Evolutionary conservation across 345 rosid genomes (phyloP).

Genomic region (Moricandia moricandioides): DNA sequence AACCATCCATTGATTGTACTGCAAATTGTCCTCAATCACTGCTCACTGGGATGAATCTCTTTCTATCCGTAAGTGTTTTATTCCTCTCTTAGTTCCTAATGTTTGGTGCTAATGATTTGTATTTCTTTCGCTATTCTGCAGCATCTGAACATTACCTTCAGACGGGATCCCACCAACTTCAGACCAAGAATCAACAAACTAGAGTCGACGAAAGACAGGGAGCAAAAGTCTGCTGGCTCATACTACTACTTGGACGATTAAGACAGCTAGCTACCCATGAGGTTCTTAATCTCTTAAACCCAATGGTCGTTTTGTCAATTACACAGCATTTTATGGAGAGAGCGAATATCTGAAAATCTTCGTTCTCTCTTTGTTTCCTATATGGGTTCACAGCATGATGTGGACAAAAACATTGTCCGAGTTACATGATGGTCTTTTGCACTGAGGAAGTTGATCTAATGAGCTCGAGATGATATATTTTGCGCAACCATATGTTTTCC

Average conservation of each 20-base stretch:
- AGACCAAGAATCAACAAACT: conserved; percentile 94
- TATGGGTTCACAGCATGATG: conserved; percentile 15
- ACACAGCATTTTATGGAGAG: not conserved
- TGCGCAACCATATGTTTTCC: not conserved
- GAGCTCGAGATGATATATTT: conserved; percentile 1
- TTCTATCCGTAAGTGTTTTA: conserved; percentile 72
- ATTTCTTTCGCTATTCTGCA: conserved; percentile 27
- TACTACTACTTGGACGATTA: conserved; percentile 88
- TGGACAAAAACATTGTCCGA: conserved; percentile 11
- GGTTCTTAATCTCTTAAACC: not conserved
- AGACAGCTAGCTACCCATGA: conserved; percentile 6
- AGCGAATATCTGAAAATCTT: conserved; percentile 4
- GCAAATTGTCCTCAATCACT: conserved; percentile 95
- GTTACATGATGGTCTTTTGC: conserved; percentile 17
- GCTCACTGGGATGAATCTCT: conserved; percentile 96
- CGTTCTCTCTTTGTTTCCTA: not conserved
- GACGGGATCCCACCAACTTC: conserved; percentile 91
- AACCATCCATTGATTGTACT: conserved; percentile 79
- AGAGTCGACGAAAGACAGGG: conserved; percentile 95
- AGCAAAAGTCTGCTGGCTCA: conserved; percentile 93
- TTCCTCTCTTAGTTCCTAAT: not conserved
- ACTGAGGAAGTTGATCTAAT: conserved; percentile 14
- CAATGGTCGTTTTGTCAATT: not conserved
- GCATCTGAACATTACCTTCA: conserved; percentile 91
- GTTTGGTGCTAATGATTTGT: not conserved